These are phyloP conservation scores for Piper betle DNA, from an alignment of 164 flowering plant species.

Conservation along the genomic window DNA sequence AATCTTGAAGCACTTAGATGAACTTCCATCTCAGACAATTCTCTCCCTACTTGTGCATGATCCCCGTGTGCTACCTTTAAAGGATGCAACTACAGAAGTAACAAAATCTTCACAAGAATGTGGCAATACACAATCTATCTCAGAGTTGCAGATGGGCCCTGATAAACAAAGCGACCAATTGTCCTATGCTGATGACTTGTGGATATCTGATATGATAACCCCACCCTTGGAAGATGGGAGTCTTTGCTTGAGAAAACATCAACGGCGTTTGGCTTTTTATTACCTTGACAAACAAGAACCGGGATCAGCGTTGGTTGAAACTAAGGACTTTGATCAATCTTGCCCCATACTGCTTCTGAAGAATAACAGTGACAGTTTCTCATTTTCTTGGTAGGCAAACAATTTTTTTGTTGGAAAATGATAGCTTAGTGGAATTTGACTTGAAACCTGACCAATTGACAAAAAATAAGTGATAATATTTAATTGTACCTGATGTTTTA, in stretches of 20 bases:
- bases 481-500: no score
- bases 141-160: conserved; percentile 14
- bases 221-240: conserved; percentile 61
- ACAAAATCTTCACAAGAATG: conserved; percentile 5
- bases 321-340: conserved; percentile 21
- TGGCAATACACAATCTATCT: conserved; percentile 6
- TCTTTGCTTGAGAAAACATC: conserved; percentile 48
- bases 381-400: conserved; percentile 12
- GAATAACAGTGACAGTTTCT: conserved; percentile 12
- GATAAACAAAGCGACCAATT: conserved; percentile 8
- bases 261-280: conserved; percentile 31
- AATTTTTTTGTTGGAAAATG: neutral
- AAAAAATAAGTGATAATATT: no score
- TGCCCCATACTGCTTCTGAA: conserved; percentile 72
- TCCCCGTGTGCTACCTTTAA: conserved; percentile 38
- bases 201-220: conserved; percentile 33
- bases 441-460: neutral
- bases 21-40: conserved; percentile 34
- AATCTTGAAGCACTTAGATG: conserved; percentile 29
- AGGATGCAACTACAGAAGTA: conserved; percentile 14
- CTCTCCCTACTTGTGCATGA: conserved; percentile 49
- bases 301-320: conserved; percentile 11
- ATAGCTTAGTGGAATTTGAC: neutral
- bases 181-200: conserved; percentile 28
- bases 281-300: conserved; percentile 23